Evolutionary conservation across 768 basidiomycete genomes (phyloP).

Genomic region (Trametes maxima): DNA sequence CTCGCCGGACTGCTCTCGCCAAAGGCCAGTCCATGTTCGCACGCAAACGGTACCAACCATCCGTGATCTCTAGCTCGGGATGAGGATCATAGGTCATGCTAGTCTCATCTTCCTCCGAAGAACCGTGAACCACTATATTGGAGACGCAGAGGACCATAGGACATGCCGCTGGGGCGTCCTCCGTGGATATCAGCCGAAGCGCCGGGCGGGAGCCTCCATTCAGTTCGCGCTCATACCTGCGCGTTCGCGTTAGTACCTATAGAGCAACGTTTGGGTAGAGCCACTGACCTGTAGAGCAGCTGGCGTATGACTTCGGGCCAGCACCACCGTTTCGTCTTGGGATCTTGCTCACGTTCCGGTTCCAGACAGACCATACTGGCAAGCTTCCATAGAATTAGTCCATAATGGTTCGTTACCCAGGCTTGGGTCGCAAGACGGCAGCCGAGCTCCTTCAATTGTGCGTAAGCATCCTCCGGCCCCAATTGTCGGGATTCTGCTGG

Average conservation of each 20-base stretch:
- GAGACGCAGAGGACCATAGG: slow-evolving; percentile 90
- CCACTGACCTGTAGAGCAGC: slow-evolving; percentile 76
- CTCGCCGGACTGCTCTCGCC: slow-evolving; percentile 64
- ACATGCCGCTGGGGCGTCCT: slow-evolving; percentile 74
- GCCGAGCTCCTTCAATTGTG: slow-evolving; percentile 55
- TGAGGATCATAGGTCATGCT: slow-evolving; percentile 40
- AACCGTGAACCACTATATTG: slow-evolving; percentile 56
- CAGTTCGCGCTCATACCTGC: slow-evolving; percentile 87
- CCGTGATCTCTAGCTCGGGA: slow-evolving; percentile 86
- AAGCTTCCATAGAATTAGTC: slow-evolving; percentile 90
- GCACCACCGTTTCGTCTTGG: slow-evolving; percentile 65
- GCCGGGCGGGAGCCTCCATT: slow-evolving; percentile 79
- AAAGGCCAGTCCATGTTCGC: slow-evolving; percentile 77
- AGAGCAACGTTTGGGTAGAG: not conserved
- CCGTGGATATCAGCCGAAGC: slow-evolving; percentile 78
- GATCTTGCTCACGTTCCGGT: slow-evolving; percentile 56
- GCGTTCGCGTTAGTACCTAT: slow-evolving; percentile 39
- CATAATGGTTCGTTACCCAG: slow-evolving; percentile 96
- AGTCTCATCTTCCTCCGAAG: slow-evolving; percentile 40
- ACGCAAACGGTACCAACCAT: slow-evolving; percentile 93
- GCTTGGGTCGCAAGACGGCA: slow-evolving; percentile 68
- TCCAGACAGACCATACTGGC: slow-evolving; percentile 81
- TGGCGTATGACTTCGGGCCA: slow-evolving; percentile 84
- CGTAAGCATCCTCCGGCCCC: slow-evolving; percentile 57
- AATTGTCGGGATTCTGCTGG: slow-evolving; percentile 31